Evolutionary conservation across 192 early-diverging fungal genomes (phyloP), one percentile per base, ranked within the genome.

Genomic region (Rhizophagus clarus): DNA sequence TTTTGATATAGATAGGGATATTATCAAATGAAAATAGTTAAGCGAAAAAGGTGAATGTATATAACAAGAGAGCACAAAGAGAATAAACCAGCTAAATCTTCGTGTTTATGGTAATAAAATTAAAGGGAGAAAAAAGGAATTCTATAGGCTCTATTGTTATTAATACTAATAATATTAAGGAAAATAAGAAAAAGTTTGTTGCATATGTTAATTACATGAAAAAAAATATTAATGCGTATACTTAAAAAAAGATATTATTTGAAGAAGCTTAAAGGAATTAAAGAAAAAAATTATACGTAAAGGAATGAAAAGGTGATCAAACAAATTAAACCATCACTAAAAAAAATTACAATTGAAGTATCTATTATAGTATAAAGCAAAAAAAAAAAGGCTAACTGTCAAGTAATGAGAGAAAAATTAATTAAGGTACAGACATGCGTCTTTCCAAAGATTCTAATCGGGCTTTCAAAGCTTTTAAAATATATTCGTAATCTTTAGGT

Each of bases 401-500:
- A 8, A 40, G 37, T 40, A 40, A 40, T 40, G 37, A 40, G 34
- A 34, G 37, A 40, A 40, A n/a, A 49, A 14, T 9, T 22, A 72
- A 34, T 78, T 68, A 78, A 32, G 76, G 45, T n/a, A 66, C 22
- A 24, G 64, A 68, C 66, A 78, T 78, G 8, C 76, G 34, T n/a
- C 76, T 40, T 69, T 78, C 76, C 64, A 78, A 42, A 31, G 76
- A 78, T 51, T 78, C 76, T 51, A 78, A 56, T 68, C 76, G 67
- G 26, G 62, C 76, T 37, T 78, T 66, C 64, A 78, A 68, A 66
- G 14, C 40, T 67, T 22, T 67, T 47, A 78, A 29, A 17, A 68
- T 49, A 49, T 68, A 28, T 45, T 61, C 29, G 14, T 78, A 78
- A 68, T 68, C 76, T 49, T 64, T 60, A 26, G 37, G 31, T 31